phyloP scores from a whole-genome alignment of 805 yeast species.

The Dipodascopsis uninucleata region DNA sequence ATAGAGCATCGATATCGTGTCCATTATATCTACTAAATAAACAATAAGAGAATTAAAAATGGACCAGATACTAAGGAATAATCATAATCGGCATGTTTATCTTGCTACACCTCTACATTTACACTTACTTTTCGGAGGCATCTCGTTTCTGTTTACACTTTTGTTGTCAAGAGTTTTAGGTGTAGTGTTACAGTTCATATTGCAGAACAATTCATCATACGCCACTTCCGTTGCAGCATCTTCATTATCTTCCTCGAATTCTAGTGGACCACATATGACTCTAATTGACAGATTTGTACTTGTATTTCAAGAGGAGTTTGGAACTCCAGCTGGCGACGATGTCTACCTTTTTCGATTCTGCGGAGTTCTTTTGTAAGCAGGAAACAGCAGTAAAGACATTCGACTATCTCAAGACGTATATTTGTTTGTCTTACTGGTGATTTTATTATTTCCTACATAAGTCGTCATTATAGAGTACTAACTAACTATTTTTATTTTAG shows the following conservation, averaged over 20 bases:
- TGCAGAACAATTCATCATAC: constrained; percentile 5
- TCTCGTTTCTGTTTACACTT: constrained; percentile 16
- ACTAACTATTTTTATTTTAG: too few species aligned
- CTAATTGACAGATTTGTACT: constrained; percentile 21
- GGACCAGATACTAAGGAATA: too few species aligned
- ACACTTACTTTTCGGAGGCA: constrained; percentile 15
- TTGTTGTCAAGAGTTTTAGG: constrained; percentile 17
- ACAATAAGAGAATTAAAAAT: too few species aligned
- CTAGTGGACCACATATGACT: constrained; percentile 2
- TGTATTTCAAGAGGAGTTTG: constrained; percentile 20
- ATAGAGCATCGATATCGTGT: too few species aligned
- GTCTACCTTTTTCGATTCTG: constrained; percentile 17
- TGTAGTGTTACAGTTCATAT: constrained; percentile 10
- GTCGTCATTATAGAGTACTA: too few species aligned
- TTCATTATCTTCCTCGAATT: neutral
- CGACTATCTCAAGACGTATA: too few species aligned
- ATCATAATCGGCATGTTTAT: constrained; percentile 6
- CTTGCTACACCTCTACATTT: constrained; percentile 14
- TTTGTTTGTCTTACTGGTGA: too few species aligned
- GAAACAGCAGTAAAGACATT: too few species aligned
- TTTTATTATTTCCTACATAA: too few species aligned
- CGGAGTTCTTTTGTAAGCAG: constrained; percentile 17
- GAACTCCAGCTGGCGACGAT: neutral
- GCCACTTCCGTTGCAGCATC: constrained; percentile 2
- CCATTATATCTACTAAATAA: too few species aligned